Conservation (phyloP, 768 basidiomycete species). For the Calocera cornea region DNA sequence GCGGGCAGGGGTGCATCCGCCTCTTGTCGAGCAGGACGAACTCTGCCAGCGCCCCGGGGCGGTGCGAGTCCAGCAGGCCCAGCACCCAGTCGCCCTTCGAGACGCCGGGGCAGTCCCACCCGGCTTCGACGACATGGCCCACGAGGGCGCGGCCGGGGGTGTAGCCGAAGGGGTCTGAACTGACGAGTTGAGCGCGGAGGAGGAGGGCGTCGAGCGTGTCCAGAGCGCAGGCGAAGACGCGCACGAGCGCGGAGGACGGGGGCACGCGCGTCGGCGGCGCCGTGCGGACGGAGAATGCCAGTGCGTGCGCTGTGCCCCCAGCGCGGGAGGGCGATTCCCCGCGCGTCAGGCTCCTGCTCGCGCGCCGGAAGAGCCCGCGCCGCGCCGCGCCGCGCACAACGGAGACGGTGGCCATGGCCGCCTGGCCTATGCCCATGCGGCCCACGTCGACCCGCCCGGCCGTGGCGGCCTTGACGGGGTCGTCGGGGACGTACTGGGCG, state of each 20-base stretch:
- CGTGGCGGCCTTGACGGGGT: conserved; percentile 19
- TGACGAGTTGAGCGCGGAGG: conserved; percentile 34
- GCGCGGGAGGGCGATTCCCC: conserved; percentile 18
- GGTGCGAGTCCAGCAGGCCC: conserved; percentile 62
- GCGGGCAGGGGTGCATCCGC: conserved; percentile 40
- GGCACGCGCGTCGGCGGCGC: conserved; percentile 62
- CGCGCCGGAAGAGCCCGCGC: neutral
- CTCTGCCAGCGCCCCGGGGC: conserved; percentile 82
- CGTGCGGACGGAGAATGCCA: conserved; percentile 59
- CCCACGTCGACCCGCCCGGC: conserved; percentile 45
- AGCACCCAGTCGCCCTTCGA: conserved; percentile 78
- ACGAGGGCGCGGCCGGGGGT: conserved; percentile 82
- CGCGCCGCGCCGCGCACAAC: conserved; percentile 16
- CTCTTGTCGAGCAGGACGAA: conserved; percentile 74
- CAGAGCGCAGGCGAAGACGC: conserved; percentile 80
- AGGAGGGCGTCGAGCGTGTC: conserved; percentile 61
- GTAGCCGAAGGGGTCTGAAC: conserved; percentile 38
- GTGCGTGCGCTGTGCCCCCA: conserved; percentile 7
- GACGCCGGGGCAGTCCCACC: conserved; percentile 60
- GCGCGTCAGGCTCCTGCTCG: neutral
- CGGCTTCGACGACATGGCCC: conserved; percentile 68
- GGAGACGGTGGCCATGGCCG: conserved; percentile 74
- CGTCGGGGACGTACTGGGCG: conserved; percentile 30
- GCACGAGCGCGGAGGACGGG: conserved; percentile 57
- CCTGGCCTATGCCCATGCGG: conserved; percentile 63